These are phyloP conservation scores for Astraeus odoratus DNA, from an alignment of 768 basidiomycete species.

Conservation along the genomic window DNA sequence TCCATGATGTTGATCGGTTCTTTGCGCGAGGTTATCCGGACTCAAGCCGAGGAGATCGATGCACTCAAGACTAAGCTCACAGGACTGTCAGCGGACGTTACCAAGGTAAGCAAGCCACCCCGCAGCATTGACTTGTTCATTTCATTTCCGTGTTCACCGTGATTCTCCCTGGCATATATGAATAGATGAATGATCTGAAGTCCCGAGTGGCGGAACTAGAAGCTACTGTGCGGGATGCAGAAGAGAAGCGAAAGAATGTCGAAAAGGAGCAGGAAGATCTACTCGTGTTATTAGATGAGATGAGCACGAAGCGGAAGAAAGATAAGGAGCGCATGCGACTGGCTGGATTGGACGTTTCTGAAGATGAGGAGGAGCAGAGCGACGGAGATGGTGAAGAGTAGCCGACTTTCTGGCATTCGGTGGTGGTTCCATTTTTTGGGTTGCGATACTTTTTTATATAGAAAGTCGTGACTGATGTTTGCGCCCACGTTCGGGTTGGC, in stretches of 20 bases:
- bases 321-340: slow-evolving; percentile 77
- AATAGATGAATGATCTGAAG: slow-evolving; percentile 40
- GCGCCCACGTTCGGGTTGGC: background rate
- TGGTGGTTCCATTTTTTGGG: too few species aligned
- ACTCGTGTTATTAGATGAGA: slow-evolving; percentile 87
- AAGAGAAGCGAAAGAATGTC: slow-evolving; percentile 67
- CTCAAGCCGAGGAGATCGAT: slow-evolving; percentile 78
- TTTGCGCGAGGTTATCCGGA: slow-evolving; percentile 74
- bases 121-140: too few species aligned
- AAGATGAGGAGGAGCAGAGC: slow-evolving; percentile 72
- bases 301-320: slow-evolving; percentile 73
- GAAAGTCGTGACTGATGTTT: background rate
- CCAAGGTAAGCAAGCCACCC: slow-evolving; percentile 28
- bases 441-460: too few species aligned
- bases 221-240: slow-evolving; percentile 41
- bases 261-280: slow-evolving; percentile 98
- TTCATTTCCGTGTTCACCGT: slow-evolving; percentile 2
- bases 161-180: background rate
- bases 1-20: slow-evolving; percentile 76
- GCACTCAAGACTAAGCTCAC: slow-evolving; percentile 55
- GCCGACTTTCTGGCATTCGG: background rate
- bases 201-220: slow-evolving; percentile 42
- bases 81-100: slow-evolving; percentile 26
- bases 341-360: slow-evolving; percentile 81
- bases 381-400: slow-evolving; percentile 22